Evolutionary conservation across 495 filamentous ascomycete genomes (phyloP).

Genomic region (Immersiella caudata): DNA sequence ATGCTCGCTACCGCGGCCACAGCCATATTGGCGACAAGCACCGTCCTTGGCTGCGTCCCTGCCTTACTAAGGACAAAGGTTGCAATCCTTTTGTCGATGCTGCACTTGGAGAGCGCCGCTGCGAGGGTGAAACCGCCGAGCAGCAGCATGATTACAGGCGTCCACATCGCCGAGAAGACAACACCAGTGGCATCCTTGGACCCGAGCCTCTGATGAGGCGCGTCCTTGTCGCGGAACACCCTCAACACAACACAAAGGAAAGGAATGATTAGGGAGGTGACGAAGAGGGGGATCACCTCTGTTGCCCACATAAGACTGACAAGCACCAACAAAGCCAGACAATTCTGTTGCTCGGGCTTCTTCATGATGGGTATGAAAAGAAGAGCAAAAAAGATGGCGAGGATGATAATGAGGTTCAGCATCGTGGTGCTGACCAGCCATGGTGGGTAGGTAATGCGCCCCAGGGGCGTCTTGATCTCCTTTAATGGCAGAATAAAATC

Average conservation of each 20-base stretch:
- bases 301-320: constrained; percentile 97
- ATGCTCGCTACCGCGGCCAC: constrained; percentile 97
- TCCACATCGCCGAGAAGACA: constrained; percentile 97
- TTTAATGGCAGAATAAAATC: constrained; percentile 56
- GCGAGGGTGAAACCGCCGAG: constrained; percentile 96
- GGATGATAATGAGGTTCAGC: constrained; percentile 69
- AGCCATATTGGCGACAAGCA: constrained; percentile 96
- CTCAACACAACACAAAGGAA: constrained; percentile 87
- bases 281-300: constrained; percentile 95
- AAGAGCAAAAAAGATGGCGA: constrained; percentile 71
- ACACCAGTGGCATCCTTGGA: constrained; percentile 75
- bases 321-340: constrained; percentile 88
- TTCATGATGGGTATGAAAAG: constrained; percentile 77
- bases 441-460: constrained; percentile 69
- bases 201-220: constrained; percentile 67
- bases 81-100: constrained; percentile 95
- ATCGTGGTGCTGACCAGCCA: constrained; percentile 87
- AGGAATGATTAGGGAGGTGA: constrained; percentile 90
- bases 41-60: constrained; percentile 81
- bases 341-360: constrained; percentile 89
- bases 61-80: constrained; percentile 97
- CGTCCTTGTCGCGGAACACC: constrained; percentile 77
- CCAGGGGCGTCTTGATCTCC: constrained; percentile 79
- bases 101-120: constrained; percentile 93
- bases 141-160: constrained; percentile 96